A percentile compares a stretch with the other conserved stretches of the same genome.
phyloP scores from a whole-genome alignment of 2,329 filamentous ascomycete species.

The Huntiella abstrusa region DNA sequence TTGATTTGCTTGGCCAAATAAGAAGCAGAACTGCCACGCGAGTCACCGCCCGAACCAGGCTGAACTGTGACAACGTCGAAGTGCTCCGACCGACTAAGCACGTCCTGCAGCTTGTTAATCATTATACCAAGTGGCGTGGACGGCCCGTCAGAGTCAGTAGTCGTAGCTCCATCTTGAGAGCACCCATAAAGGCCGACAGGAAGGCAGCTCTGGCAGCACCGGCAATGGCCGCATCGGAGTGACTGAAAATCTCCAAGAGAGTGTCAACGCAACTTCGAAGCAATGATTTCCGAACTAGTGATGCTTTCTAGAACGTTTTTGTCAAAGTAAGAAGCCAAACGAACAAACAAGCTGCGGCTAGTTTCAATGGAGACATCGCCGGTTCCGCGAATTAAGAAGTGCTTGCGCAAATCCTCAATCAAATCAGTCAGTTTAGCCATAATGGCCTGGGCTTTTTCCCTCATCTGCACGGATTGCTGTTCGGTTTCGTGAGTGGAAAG shows the following conservation, averaged over 20 bases:
- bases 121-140: constrained; percentile 77
- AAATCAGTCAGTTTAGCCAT: constrained; percentile 53
- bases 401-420: constrained; percentile 50
- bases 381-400: constrained; percentile 41
- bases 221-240: constrained; percentile 41
- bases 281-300: constrained; percentile 84
- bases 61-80: constrained; percentile 95
- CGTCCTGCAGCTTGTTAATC: constrained; percentile 84
- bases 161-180: constrained; percentile 46
- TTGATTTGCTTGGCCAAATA: constrained; percentile 95
- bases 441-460: constrained; percentile 60
- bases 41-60: constrained; percentile 77
- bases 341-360: constrained; percentile 51
- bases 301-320: constrained; percentile 79
- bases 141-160: constrained; percentile 46
- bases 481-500: constrained; percentile 66
- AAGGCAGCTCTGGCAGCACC: constrained; percentile 64
- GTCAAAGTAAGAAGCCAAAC: constrained; percentile 69
- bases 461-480: constrained; percentile 51
- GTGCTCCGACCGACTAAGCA: constrained; percentile 90
- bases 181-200: constrained; percentile 80
- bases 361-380: constrained; percentile 26
- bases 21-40: constrained; percentile 74
- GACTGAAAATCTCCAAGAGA: constrained; percentile 65
- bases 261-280: constrained; percentile 76